phyloP scores from a whole-genome alignment of 73 alveolate species.

The Paramecium biaurelia region DNA sequence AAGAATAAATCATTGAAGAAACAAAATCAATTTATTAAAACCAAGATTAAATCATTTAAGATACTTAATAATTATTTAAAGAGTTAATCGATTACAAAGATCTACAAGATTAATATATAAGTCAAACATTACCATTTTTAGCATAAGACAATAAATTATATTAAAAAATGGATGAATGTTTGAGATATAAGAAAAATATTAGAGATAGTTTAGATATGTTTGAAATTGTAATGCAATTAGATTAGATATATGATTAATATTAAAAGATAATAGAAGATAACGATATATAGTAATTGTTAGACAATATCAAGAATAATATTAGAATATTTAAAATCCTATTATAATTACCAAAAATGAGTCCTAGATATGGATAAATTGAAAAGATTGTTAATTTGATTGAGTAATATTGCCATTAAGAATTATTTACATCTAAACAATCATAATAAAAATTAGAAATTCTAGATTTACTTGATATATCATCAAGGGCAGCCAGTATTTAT shows the following conservation, averaged over 20 bases:
- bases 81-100: neutral
- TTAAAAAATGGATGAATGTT: slow-evolving; percentile 36
- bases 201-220: slow-evolving; percentile 24
- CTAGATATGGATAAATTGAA: slow-evolving; percentile 38
- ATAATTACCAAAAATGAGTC: slow-evolving; percentile 27
- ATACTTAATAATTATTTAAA: slow-evolving; percentile 20
- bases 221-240: slow-evolving; percentile 23
- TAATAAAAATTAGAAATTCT: neutral
- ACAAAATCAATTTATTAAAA: neutral
- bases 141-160: neutral
- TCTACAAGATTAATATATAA: neutral
- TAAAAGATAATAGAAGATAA: neutral
- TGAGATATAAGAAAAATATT: slow-evolving; percentile 28
- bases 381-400: neutral
- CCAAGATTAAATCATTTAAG: neutral
- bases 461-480: slow-evolving; percentile 8
- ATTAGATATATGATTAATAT: neutral
- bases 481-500: slow-evolving; percentile 22
- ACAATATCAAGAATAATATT: neutral
- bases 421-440: neutral
- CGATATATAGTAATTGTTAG: neutral
- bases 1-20: neutral
- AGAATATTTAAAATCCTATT: neutral
- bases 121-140: neutral
- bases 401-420: neutral